These are phyloP conservation scores for Auriscalpium microsporum DNA, from an alignment of 768 basidiomycete genomes.

Conservation along the genomic window DNA sequence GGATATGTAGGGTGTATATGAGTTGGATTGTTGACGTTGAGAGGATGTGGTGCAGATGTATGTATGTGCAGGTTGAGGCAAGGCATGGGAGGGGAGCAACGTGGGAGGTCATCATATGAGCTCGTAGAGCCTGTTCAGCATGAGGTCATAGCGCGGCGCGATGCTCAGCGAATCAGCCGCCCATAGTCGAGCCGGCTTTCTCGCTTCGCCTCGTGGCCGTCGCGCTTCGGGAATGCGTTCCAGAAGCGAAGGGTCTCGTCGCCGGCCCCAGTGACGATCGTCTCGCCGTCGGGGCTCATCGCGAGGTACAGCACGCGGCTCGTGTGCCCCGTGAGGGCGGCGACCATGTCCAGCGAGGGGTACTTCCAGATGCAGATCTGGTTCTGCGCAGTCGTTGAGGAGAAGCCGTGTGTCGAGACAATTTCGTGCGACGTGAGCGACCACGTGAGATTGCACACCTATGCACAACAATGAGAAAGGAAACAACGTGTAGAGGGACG, in stretches of 20 bases:
- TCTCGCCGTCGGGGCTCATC: constrained; percentile 95
- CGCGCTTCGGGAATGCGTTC: constrained; percentile 89
- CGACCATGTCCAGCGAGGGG: constrained; percentile 89
- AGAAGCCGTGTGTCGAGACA: constrained; percentile 96
- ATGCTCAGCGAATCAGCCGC: constrained; percentile 27
- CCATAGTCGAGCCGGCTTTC: constrained; percentile 40
- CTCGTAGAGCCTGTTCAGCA: too few species aligned
- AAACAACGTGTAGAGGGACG: neutral
- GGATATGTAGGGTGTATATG: too few species aligned
- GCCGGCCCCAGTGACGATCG: constrained; percentile 95
- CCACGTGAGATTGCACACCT: constrained; percentile 99
- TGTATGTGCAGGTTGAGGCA: neutral
- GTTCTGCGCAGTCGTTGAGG: constrained; percentile 87
- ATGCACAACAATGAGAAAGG: neutral
- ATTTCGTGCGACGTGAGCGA: constrained; percentile 92
- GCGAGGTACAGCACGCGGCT: constrained; percentile 95
- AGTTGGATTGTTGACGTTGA: too few species aligned
- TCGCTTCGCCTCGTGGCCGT: constrained; percentile 29
- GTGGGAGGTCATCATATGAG: too few species aligned
- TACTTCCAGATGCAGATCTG: constrained; percentile 97
- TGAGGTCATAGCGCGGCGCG: neutral
- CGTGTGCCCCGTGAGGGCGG: constrained; percentile 88
- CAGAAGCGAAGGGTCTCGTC: constrained; percentile 97
- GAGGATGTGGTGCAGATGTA: neutral
- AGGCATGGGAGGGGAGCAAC: neutral